Conservation (phyloP, 2,329 filamentous ascomycete genomes). For the Chalaropsis ovoidea region DNA sequence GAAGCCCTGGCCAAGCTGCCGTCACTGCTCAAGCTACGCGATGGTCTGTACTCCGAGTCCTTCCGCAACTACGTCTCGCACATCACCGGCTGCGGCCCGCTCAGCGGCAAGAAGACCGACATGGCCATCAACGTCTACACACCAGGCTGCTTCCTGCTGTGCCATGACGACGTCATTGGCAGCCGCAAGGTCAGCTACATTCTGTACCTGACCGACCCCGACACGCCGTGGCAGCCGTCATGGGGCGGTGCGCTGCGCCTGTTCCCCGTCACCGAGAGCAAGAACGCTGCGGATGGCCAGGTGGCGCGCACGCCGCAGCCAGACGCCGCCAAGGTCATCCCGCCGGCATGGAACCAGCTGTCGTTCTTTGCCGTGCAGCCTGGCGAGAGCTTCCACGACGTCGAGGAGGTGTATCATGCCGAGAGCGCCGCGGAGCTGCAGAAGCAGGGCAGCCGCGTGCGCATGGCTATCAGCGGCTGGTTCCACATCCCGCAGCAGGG, state of each 20-base stretch:
- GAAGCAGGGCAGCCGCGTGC: slow-evolving; percentile 63
- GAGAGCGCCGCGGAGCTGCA: slow-evolving; percentile 48
- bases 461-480: slow-evolving; percentile 98
- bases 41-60: slow-evolving; percentile 80
- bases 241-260: slow-evolving; percentile 90
- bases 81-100: slow-evolving; percentile 73
- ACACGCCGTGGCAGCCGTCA: slow-evolving; percentile 75
- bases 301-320: slow-evolving; percentile 70
- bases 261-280: slow-evolving; percentile 59
- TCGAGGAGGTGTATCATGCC: slow-evolving; percentile 88
- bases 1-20: slow-evolving; percentile 76
- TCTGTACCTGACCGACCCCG: slow-evolving; percentile 86
- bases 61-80: slow-evolving; percentile 83
- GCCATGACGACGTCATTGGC: slow-evolving; percentile 98
- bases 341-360: slow-evolving; percentile 92
- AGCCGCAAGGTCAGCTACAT: slow-evolving; percentile 94
- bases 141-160: slow-evolving; percentile 86
- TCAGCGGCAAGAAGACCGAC: slow-evolving; percentile 91
- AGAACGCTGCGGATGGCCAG: slow-evolving; percentile 55
- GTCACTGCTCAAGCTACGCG: slow-evolving; percentile 80
- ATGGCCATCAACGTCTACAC: slow-evolving; percentile 99
- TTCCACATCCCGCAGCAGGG: slow-evolving; percentile 95
- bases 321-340: slow-evolving; percentile 70
- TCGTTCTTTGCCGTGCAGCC: slow-evolving; percentile 98
- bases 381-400: slow-evolving; percentile 97